Evolutionary conservation across 768 basidiomycete species (phyloP).

Genomic region (Gymnopilus junonius): DNA sequence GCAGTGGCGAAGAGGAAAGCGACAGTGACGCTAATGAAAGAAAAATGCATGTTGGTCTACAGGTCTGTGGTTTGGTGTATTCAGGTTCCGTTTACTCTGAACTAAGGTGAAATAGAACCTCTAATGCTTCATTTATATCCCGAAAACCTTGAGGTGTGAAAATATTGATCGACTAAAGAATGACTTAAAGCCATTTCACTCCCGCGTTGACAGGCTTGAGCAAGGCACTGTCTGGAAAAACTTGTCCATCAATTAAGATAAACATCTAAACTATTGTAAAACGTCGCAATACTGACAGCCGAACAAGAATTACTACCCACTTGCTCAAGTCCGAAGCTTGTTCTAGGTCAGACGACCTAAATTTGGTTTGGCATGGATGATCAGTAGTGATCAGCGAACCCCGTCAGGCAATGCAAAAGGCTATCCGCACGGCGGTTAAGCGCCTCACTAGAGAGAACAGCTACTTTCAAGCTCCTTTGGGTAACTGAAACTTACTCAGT

Average conservation of each 20-base stretch:
- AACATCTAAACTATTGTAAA: background rate
- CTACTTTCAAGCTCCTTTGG: background rate
- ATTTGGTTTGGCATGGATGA: background rate
- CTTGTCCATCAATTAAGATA: background rate
- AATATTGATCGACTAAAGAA: too few relatives aligned
- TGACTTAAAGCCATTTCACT: background rate
- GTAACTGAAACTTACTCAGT: background rate
- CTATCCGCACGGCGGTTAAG: background rate
- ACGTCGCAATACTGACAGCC: background rate
- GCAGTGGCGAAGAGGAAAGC: background rate
- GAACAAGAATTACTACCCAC: background rate
- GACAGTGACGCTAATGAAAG: background rate
- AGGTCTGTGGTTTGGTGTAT: background rate
- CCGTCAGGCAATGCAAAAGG: too few relatives aligned
- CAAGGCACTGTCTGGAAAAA: background rate
- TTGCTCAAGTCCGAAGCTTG: background rate
- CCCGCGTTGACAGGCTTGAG: background rate
- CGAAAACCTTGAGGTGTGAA: background rate
- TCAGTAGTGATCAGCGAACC: too few relatives aligned
- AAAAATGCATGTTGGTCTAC: background rate
- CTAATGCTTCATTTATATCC: background rate
- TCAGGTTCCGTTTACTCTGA: background rate
- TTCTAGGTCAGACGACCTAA: background rate
- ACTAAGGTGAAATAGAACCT: background rate
- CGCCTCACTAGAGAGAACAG: background rate